Evolutionary conservation across 345 rosid genomes (phyloP).

Genomic region (Brassica carinata): DNA sequence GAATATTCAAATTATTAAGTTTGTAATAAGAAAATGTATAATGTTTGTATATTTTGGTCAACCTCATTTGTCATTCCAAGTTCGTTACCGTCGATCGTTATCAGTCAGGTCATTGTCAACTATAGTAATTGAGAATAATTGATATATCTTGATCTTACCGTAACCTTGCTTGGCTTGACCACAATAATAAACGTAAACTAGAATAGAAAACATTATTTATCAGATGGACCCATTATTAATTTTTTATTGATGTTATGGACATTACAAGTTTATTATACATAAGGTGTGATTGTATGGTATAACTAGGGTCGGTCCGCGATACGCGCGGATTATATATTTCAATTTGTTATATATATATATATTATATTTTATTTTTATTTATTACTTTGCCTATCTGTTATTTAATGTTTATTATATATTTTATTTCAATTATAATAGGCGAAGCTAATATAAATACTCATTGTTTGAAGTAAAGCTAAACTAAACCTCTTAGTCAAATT

Average conservation of each 20-base stretch:
- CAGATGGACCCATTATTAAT: conserved; percentile 8
- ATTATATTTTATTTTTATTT: no score
- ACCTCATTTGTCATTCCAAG: conserved; percentile 37
- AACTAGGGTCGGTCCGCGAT: no score
- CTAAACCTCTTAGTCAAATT: no score
- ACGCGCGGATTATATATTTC: no score
- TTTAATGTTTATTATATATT: no score
- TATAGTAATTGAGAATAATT: conserved; percentile 25
- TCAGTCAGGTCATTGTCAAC: conserved; percentile 38
- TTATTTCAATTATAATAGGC: no score
- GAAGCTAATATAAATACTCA: no score
- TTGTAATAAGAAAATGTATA: background rate
- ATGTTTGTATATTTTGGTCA: conserved; percentile 8
- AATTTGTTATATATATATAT: no score
- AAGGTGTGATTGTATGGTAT: no score
- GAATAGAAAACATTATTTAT: background rate
- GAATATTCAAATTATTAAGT: background rate
- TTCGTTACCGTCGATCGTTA: conserved; percentile 37
- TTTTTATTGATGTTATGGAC: background rate
- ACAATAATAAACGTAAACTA: conserved; percentile 17
- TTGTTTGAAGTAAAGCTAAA: no score
- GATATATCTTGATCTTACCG: conserved; percentile 33
- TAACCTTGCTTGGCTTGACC: conserved; percentile 19
- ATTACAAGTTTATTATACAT: no score
- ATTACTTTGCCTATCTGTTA: no score